Evolutionary conservation across 768 basidiomycete species (phyloP).

Genomic region (Daedaleopsis sinensis): DNA sequence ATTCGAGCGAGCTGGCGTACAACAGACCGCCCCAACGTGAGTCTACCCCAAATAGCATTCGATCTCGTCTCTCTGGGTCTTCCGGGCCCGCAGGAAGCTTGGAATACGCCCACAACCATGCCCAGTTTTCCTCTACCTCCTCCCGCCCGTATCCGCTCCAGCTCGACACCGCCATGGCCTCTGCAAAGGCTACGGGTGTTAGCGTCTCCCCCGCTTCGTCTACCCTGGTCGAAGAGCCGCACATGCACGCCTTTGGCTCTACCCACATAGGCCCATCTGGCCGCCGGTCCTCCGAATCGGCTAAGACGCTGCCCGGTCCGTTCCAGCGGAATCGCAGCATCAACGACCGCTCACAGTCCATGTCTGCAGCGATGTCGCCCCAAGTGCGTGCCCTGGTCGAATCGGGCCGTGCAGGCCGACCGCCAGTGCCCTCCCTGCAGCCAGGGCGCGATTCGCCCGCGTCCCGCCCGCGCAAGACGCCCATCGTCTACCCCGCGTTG

Average conservation of each 20-base stretch:
- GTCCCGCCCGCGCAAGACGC: constrained; percentile 52
- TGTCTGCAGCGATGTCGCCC: constrained; percentile 61
- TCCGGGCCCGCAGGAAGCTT: constrained; percentile 24
- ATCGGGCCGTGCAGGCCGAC: constrained; percentile 30
- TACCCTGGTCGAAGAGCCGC: constrained; percentile 39
- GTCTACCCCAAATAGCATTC: constrained; percentile 27
- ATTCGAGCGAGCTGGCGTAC: constrained; percentile 25
- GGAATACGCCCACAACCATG: constrained; percentile 22
- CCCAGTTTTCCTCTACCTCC: constrained; percentile 42
- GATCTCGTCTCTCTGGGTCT: constrained; percentile 28
- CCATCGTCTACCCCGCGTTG: constrained; percentile 92
- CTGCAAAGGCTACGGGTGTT: constrained; percentile 12
- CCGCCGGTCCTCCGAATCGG: constrained; percentile 72
- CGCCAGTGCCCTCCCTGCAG: constrained; percentile 26
- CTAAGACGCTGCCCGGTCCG: constrained; percentile 58
- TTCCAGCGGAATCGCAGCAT: constrained; percentile 60
- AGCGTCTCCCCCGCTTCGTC: constrained; percentile 41
- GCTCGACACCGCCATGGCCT: constrained; percentile 52
- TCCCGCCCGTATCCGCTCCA: constrained; percentile 56
- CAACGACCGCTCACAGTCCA: constrained; percentile 77
- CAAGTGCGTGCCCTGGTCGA: constrained; percentile 51
- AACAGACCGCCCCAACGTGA: constrained; percentile 13
- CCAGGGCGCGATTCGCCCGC: constrained; percentile 38
- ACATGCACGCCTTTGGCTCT: neutral
- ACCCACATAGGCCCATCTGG: constrained; percentile 8